phyloP scores from a whole-genome alignment of 2,329 filamentous ascomycete genomes.

The Pseudogymnoascus sp. region DNA sequence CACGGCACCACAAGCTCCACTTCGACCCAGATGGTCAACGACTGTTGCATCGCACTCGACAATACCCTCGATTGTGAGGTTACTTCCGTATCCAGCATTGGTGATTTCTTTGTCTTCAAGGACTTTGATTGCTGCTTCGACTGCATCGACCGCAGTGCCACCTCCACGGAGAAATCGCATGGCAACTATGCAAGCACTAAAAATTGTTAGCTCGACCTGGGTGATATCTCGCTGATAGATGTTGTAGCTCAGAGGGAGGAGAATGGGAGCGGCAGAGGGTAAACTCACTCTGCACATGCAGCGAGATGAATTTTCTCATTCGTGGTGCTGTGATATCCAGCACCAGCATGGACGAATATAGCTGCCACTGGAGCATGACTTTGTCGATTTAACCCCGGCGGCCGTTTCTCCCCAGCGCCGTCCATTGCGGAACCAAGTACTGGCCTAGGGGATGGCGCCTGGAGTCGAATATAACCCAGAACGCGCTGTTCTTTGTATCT shows the following conservation, averaged over 20 bases:
- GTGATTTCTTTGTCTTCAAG: conserved; percentile 94
- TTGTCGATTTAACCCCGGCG: conserved; percentile 11
- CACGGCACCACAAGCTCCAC: conserved; percentile 86
- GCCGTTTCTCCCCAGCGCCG: conserved; percentile 21
- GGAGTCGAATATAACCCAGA: not conserved
- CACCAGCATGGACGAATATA: conserved; percentile 92
- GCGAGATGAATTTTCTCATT: conserved; percentile 80
- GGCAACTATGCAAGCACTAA: conserved; percentile 70
- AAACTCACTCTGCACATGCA: conserved; percentile 76
- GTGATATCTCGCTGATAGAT: conserved; percentile 13
- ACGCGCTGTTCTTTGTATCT: not conserved
- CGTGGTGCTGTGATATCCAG: conserved; percentile 80
- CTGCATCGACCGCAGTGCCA: conserved; percentile 73
- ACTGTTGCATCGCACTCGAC: conserved; percentile 95
- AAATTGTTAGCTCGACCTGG: not conserved
- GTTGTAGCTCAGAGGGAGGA: not conserved
- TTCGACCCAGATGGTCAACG: conserved; percentile 82
- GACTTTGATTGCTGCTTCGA: conserved; percentile 78
- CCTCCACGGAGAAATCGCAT: conserved; percentile 77
- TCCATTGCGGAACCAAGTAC: conserved; percentile 18
- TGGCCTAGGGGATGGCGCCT: not conserved
- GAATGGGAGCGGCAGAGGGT: not conserved
- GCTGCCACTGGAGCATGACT: conserved; percentile 44
- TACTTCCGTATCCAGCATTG: conserved; percentile 93
- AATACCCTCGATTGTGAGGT: conserved; percentile 78